Percentiles rank a stretch among this genome's conserved stretches.
Conservation (phyloP, 1,284 basidiomycete species). For the Tilletia indica region DNA sequence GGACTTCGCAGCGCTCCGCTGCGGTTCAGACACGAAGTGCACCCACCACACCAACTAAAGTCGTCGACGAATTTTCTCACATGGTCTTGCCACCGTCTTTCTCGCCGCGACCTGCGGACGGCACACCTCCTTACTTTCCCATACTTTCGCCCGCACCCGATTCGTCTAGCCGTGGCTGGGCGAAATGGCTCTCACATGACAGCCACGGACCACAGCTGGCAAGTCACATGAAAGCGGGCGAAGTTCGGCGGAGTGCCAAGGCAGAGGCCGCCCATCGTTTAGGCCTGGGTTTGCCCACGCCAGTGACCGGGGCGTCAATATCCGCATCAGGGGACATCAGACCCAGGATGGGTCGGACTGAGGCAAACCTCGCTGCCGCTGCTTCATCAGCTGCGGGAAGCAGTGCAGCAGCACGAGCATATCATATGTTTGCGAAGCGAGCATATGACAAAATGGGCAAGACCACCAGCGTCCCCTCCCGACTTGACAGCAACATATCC, state of each 20-base stretch:
- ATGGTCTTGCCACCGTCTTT: slow-evolving; percentile 10
- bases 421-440: slow-evolving; percentile 14
- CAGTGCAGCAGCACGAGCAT: slow-evolving; percentile 13
- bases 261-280: background rate
- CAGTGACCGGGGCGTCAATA: background rate
- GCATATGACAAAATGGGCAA: slow-evolving; percentile 15
- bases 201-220: background rate
- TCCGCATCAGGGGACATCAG: background rate
- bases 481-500: background rate
- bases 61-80: background rate
- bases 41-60: background rate
- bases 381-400: background rate
- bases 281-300: background rate
- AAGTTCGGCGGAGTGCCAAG: slow-evolving; percentile 1
- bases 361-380: background rate
- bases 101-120: background rate
- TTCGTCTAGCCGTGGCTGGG: background rate
- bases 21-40: background rate
- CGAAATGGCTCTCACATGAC: background rate
- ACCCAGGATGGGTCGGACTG: background rate
- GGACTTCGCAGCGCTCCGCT: background rate
- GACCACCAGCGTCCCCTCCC: background rate
- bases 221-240: background rate
- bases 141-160: background rate
- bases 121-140: slow-evolving; percentile 8